Percentiles rank a stretch among this genome's conserved stretches.
phyloP scores from a whole-genome alignment of 2,329 filamentous ascomycete species.

The Phialocephala subalpina region DNA sequence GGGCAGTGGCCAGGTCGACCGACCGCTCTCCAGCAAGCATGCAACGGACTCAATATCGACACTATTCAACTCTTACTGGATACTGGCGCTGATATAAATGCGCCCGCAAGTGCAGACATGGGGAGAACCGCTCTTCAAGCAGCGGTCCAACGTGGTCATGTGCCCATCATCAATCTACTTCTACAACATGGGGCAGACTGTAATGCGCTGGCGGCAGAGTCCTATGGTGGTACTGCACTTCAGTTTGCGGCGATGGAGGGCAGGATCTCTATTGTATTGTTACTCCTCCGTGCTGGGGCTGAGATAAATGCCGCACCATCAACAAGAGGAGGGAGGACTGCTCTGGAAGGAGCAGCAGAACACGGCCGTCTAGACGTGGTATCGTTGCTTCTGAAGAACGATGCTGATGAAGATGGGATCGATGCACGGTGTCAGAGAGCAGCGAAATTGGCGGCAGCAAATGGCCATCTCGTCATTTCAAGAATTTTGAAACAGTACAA shows the following conservation, averaged over 20 bases:
- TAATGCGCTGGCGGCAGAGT: constrained; percentile 21
- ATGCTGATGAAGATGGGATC: constrained; percentile 19
- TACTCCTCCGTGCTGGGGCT: constrained; percentile 16
- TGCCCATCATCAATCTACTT: constrained; percentile 23
- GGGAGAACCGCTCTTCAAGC: constrained; percentile 31
- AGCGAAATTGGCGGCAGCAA: constrained; percentile 23
- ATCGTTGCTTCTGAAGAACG: constrained; percentile 33
- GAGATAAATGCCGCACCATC: constrained; percentile 22
- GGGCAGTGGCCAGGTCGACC: constrained; percentile 1
- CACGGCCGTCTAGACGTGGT: constrained; percentile 18
- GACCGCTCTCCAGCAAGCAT: constrained; percentile 21
- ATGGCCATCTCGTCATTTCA: constrained; percentile 20
- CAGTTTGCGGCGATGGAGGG: constrained; percentile 19
- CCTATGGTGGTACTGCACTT: constrained; percentile 25
- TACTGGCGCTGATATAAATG: constrained; percentile 26
- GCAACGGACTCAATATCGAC: constrained; percentile 5
- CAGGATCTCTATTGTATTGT: constrained; percentile 2
- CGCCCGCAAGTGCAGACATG: constrained; percentile 3
- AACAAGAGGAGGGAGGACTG: constrained; percentile 23
- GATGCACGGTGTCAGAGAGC: constrained; percentile 23
- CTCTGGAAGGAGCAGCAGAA: constrained; percentile 28
- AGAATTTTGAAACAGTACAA: constrained; percentile 23
- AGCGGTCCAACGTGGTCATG: constrained; percentile 12
- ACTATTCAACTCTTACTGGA: constrained; percentile 20
- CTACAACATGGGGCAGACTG: constrained; percentile 27